phyloP scores from a whole-genome alignment of 805 yeast species.

The Torulaspora franciscae region DNA sequence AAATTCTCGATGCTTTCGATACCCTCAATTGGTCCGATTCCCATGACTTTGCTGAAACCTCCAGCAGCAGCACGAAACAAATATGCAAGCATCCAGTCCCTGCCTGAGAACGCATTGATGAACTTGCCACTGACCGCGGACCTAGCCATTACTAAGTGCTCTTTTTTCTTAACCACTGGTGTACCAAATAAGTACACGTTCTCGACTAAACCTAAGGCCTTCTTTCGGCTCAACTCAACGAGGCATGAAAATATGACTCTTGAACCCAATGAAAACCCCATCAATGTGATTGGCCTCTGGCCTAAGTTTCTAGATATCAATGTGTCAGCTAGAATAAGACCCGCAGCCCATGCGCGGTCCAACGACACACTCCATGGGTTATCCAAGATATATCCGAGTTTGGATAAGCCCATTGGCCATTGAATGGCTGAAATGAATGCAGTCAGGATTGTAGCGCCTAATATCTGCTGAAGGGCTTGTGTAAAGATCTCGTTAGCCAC shows the following conservation, averaged over 20 bases:
- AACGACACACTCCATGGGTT: conserved; percentile 98
- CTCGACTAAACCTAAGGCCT: conserved; percentile 84
- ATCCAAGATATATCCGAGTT: conserved; percentile 81
- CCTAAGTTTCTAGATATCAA: conserved; percentile 83
- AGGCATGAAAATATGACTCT: conserved; percentile 87
- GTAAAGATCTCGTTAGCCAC: conserved; percentile 90
- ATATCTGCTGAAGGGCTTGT: conserved; percentile 89
- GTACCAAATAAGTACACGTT: conserved; percentile 85
- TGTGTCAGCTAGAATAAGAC: conserved; percentile 85
- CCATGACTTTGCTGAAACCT: conserved; percentile 87
- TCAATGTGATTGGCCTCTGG: conserved; percentile 82
- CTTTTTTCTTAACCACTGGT: conserved; percentile 74
- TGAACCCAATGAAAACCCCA: conserved; percentile 93
- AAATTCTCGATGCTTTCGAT: conserved; percentile 70
- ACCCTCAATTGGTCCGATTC: conserved; percentile 69
- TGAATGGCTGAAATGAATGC: conserved; percentile 92
- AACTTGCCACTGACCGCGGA: conserved; percentile 86
- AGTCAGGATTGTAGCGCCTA: conserved; percentile 84
- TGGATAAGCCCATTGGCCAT: conserved; percentile 85
- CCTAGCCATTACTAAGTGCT: conserved; percentile 71
- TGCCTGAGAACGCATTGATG: conserved; percentile 83
- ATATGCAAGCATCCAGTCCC: conserved; percentile 96
- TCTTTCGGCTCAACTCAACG: conserved; percentile 74
- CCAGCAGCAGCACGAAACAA: conserved; percentile 93
- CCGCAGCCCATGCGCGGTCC: conserved; percentile 97